phyloP scores from a whole-genome alignment of 768 basidiomycete species.

The Strobilomyces dryophilus region DNA sequence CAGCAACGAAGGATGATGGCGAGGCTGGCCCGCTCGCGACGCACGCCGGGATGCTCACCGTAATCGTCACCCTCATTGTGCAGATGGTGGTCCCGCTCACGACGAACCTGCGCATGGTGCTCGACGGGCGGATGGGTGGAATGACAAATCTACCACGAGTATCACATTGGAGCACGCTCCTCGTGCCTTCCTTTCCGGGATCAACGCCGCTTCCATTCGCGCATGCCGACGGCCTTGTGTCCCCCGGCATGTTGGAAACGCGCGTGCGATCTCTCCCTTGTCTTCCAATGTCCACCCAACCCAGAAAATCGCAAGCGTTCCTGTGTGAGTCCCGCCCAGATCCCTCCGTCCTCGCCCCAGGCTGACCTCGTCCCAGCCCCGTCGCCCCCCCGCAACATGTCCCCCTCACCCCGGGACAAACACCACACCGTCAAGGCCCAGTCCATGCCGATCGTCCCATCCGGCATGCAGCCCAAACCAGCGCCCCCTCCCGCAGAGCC shows the following conservation, averaged over 20 bases:
- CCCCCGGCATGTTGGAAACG: conserved; percentile 63
- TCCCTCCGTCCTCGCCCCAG: background rate
- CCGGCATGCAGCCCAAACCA: conserved; percentile 43
- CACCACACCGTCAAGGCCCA: conserved; percentile 54
- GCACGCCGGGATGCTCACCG: conserved; percentile 44
- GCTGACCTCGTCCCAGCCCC: conserved; percentile 23
- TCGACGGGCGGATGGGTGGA: conserved; percentile 54
- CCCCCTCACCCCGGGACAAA: conserved; percentile 43
- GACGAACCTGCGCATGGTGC: conserved; percentile 70
- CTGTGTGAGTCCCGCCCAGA: conserved; percentile 39
- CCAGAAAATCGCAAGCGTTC: conserved; percentile 50
- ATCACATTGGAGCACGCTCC: conserved; percentile 73
- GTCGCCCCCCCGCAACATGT: conserved; percentile 38
- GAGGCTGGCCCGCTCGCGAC: conserved; percentile 7
- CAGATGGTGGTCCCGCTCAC: conserved; percentile 85
- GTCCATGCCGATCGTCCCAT: conserved; percentile 60
- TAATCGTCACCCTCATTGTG: conserved; percentile 75
- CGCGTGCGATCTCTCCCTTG: conserved; percentile 39
- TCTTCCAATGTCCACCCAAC: conserved; percentile 54
- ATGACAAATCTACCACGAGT: too few species aligned
- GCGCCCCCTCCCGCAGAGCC: conserved; percentile 34
- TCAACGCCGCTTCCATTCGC: conserved; percentile 55
- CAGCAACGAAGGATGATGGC: background rate
- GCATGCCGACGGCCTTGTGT: conserved; percentile 30
- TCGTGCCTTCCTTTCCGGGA: background rate